Evolutionary conservation across 495 filamentous ascomycete species (phyloP), one percentile per base, ranked within the genome.

Genomic region (Aspergillus mulundensis): DNA sequence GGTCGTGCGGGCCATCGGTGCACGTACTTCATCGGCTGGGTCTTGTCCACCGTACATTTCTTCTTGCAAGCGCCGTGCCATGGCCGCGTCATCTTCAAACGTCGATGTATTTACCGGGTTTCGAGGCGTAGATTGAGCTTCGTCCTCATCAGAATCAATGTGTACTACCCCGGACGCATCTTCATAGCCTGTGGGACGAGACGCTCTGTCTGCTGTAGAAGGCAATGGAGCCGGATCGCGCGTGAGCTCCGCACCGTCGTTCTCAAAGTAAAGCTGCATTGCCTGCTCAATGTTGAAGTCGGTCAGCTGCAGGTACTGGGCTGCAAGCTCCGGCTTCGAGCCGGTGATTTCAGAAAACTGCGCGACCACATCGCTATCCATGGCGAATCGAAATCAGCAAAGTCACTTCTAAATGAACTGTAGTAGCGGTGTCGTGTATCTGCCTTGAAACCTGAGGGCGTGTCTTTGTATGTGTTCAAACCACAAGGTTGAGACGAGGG

Each of bases 21-120:
- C 94, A 62, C 94, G 80, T 36, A 97, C 87, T 14, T 77, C 86
- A 58, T 89, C 85, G 16, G 77, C 80, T 63, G 78, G 75, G 53
- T 56, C 56, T 10, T 68, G 60, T 32, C 73, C 81, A 51, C 78
- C 73, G 65, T 97, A 97, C 64, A 96, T 77, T 71, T 98, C 91
- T 63, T 97, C 89, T 63, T 97, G 95, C 42, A 98, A 66, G 40
- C 89, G 83, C 61, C 89, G 82, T 7, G 94, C 94, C 83, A 97
- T 89, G 11, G 90, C 94, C 41, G 91, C 94, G 72, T 98, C 94
- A 62, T 95, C 90, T 59, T 97, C 94, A 45, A 84, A 76, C 16
- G 67, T 61, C 21, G 61, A 42, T 32, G 34, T 57, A 23, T 60
- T 47, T 39, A n/a, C 60, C 2, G 32, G 65, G 20, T 46, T 34